Percentiles rank a stretch among this genome's conserved stretches.
Evolutionary conservation across 1,139 yeast genomes (phyloP).

Genomic region (Lodderomyces jiufengensis): DNA sequence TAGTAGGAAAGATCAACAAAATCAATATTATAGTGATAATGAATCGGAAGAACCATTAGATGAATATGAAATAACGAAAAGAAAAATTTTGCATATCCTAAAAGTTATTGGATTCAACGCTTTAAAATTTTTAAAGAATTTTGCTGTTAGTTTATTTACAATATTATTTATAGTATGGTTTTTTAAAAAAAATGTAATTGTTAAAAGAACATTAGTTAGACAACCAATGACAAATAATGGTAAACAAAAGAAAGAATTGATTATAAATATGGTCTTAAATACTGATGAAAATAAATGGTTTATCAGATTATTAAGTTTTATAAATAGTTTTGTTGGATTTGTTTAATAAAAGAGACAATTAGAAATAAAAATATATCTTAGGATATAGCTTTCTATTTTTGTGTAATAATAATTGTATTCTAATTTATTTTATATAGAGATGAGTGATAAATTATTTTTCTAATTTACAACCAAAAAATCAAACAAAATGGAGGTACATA

Average conservation of each 20-base stretch:
- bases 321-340: slow-evolving; percentile 46
- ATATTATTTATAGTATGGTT: slow-evolving; percentile 44
- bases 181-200: slow-evolving; percentile 40
- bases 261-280: slow-evolving; percentile 43
- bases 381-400: no score
- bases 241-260: slow-evolving; percentile 34
- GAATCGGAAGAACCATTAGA: slow-evolving; percentile 17
- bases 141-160: slow-evolving; percentile 36
- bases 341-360: slow-evolving; percentile 20
- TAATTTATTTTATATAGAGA: no score
- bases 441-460: no score
- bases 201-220: slow-evolving; percentile 37
- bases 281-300: slow-evolving; percentile 48
- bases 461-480: background rate
- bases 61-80: slow-evolving; percentile 23
- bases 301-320: slow-evolving; percentile 33
- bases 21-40: slow-evolving; percentile 10
- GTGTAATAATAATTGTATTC: no score
- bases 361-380: no score
- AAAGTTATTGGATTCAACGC: slow-evolving; percentile 28
- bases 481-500: slow-evolving; percentile 66
- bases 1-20: slow-evolving; percentile 12
- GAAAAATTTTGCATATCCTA: slow-evolving; percentile 22
- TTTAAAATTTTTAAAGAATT: slow-evolving; percentile 32
- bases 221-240: slow-evolving; percentile 21